phyloP scores from a whole-genome alignment of 352 stramenopile species.

The Phytophthora sojae region DNA sequence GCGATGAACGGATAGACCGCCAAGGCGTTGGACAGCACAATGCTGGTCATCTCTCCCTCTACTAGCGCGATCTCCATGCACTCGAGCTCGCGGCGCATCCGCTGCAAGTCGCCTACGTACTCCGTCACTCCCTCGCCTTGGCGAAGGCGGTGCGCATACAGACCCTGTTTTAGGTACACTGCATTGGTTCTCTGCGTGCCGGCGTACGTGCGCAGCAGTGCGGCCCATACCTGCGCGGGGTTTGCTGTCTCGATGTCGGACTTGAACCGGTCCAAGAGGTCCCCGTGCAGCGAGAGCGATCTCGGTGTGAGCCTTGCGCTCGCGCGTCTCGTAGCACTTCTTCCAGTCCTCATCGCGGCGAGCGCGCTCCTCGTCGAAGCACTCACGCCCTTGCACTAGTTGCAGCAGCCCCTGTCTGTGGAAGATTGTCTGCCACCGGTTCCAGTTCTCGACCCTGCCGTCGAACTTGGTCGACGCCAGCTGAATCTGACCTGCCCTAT shows the following conservation, averaged over 20 bases:
- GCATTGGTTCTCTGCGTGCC: slow-evolving; percentile 4
- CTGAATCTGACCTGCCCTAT: background rate
- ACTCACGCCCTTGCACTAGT: background rate
- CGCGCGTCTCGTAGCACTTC: background rate
- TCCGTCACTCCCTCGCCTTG: slow-evolving; percentile 6
- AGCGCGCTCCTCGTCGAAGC: background rate
- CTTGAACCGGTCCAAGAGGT: slow-evolving; percentile 12
- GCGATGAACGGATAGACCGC: slow-evolving; percentile 4
- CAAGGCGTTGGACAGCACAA: slow-evolving; percentile 5
- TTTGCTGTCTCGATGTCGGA: slow-evolving; percentile 9
- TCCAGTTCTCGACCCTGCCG: background rate
- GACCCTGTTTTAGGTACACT: slow-evolving; percentile 8
- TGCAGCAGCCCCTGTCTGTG: background rate
- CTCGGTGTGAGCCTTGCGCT: background rate
- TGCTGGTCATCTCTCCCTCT: slow-evolving; percentile 11
- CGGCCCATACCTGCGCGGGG: slow-evolving; percentile 1
- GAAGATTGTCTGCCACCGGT: background rate
- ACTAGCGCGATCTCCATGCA: slow-evolving; percentile 2
- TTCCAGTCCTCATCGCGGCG: background rate
- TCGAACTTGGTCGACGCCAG: background rate
- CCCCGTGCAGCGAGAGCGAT: slow-evolving; percentile 9
- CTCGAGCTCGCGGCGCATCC: slow-evolving; percentile 11
- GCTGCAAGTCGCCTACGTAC: slow-evolving; percentile 13
- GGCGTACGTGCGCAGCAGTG: slow-evolving; percentile 12
- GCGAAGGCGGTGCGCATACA: slow-evolving; percentile 3